Conservation (phyloP, 495 filamentous ascomycete genomes). For the Penicillium egyptiacum region DNA sequence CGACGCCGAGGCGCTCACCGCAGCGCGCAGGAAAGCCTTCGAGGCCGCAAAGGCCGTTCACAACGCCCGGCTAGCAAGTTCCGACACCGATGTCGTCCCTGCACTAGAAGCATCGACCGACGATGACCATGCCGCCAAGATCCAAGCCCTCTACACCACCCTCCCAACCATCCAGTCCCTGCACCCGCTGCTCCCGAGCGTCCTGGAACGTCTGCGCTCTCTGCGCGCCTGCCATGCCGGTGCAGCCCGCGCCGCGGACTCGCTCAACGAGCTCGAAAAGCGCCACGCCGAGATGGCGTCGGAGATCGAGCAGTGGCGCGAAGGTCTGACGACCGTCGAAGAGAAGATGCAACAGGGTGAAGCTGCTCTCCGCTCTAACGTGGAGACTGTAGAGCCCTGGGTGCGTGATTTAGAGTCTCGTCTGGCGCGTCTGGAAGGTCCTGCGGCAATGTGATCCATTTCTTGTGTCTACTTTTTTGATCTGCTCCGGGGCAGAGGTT, state of each 20-base stretch:
- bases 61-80: conserved; percentile 53
- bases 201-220: conserved; percentile 82
- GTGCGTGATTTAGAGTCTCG: conserved; percentile 82
- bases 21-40: conserved; percentile 67
- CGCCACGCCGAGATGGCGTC: conserved; percentile 77
- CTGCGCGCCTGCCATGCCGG: conserved; percentile 82
- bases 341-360: conserved; percentile 66
- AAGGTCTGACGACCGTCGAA: conserved; percentile 79
- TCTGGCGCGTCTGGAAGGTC: conserved; percentile 54
- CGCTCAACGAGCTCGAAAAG: conserved; percentile 70
- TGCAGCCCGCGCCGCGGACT: conserved; percentile 81
- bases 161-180: conserved; percentile 87
- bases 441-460: conserved; percentile 15
- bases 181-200: conserved; percentile 76
- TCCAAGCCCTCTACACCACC: conserved; percentile 88
- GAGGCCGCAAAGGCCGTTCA: conserved; percentile 66
- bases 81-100: conserved; percentile 27
- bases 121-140: conserved; percentile 74
- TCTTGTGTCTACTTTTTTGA: conserved; percentile 11
- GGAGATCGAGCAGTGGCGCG: conserved; percentile 85
- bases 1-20: conserved; percentile 76
- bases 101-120: conserved; percentile 33
- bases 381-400: conserved; percentile 80
- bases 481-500: conserved; percentile 4
- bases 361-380: conserved; percentile 69